Evolutionary conservation across 2,329 filamentous ascomycete species (phyloP), one percentile per base, ranked within the genome.

Genomic region (Fusarium poae): DNA sequence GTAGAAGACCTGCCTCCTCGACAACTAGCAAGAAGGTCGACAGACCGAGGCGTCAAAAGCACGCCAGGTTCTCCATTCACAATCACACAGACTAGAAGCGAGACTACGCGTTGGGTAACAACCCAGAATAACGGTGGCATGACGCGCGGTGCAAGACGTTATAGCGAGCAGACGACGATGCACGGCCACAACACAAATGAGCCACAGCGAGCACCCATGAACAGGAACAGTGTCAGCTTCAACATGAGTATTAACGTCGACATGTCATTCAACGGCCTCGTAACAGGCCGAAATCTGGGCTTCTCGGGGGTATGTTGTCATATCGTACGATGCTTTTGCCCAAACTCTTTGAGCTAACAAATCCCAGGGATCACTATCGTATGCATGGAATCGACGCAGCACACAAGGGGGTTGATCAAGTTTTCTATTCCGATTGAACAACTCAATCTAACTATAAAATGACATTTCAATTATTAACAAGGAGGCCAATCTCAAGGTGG

Each of bases 201-300:
- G 25, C 53, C 57, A 13, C 61, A 57, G 25, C 51, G 29, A 34
- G 44, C 54, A 13, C 61, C 64, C n/a, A 50, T 34, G 3, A 68
- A 52, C 4, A 61, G 67, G 20, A 74, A 71, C 30, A 69, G 67
- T 16, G n/a, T 74, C n/a, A 72, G 72, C 29, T 50, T 74, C 42
- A 74, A 72, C 32, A 72, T 74, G 70, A 74, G 67, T 30, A 40
- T 74, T 29, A 69, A 73, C 16, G 56, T 74, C 39, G 55, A 72
- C 27, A 70, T 74, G 57, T 60, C 59, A 3, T 74, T 74, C 40
- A 73, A 61, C 11, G 72, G 72, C n/a, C 56, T 74, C 13, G 67
- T 74, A 34, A 73, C 70, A 9, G 72, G 72, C 10, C 64, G 72
- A 9, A 74, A 74, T 37, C 40, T 74, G 43, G 67, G 68, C n/a